Conservation (phyloP, 2,329 filamentous ascomycete genomes). For the Aspergillus flavus region DNA sequence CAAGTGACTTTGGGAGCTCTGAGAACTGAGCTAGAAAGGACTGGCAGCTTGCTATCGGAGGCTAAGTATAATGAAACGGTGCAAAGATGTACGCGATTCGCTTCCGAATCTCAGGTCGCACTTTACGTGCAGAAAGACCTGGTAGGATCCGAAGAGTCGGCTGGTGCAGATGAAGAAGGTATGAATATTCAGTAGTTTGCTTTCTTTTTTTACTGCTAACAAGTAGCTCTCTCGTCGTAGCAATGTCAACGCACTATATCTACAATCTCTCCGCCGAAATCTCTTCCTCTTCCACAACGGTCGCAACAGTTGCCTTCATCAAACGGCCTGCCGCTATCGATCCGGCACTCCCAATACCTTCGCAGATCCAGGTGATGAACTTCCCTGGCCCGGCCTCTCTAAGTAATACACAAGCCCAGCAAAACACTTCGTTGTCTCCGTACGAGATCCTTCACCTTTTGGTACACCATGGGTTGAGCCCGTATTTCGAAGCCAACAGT, state of each 20-base stretch:
- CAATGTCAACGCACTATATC: constrained; percentile 55
- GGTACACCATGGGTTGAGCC: constrained; percentile 86
- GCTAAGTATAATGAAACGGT: constrained; percentile 75
- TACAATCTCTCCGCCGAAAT: constrained; percentile 85
- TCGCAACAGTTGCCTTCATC: constrained; percentile 83
- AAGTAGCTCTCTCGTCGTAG: constrained; percentile 19
- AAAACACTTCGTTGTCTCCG: constrained; percentile 74
- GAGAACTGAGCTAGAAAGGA: constrained; percentile 74
- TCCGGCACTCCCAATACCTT: constrained; percentile 75
- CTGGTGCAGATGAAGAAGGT: constrained; percentile 45
- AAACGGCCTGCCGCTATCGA: constrained; percentile 91
- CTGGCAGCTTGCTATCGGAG: constrained; percentile 80
- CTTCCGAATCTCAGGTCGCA: constrained; percentile 80
- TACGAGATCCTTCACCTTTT: constrained; percentile 92
- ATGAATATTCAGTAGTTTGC: constrained; percentile 22
- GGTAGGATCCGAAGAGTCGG: constrained; percentile 55
- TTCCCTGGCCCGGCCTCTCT: constrained; percentile 78
- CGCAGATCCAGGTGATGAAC: constrained; percentile 91
- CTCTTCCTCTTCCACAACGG: constrained; percentile 71
- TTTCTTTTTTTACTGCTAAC: neutral
- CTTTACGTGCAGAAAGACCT: constrained; percentile 87
- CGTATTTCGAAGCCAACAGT: constrained; percentile 96
- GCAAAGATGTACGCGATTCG: constrained; percentile 85
- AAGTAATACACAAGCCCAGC: constrained; percentile 67
- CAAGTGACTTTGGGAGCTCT: constrained; percentile 74